Evolutionary conservation across 2,329 filamentous ascomycete species (phyloP).

Genomic region (Metarhizium humberi): DNA sequence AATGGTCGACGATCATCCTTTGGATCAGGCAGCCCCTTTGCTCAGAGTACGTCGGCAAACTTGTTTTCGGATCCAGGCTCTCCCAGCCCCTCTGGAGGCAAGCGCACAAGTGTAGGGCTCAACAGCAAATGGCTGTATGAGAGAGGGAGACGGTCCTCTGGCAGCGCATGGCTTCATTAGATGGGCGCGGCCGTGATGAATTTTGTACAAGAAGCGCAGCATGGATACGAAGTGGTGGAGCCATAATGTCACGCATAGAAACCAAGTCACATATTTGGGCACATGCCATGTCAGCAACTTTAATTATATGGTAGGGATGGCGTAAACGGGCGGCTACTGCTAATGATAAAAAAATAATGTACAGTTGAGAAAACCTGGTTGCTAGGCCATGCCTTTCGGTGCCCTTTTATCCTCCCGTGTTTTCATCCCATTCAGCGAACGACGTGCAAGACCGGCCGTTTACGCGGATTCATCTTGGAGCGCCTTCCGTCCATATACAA

Average conservation of each 20-base stretch:
- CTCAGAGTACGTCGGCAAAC: conserved; percentile 36
- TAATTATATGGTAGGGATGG: neutral
- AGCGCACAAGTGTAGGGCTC: conserved; percentile 64
- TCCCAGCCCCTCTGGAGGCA: conserved; percentile 57
- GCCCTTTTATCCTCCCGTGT: too few relatives aligned
- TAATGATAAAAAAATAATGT: neutral
- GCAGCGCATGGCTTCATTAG: conserved; percentile 30
- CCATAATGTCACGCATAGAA: neutral
- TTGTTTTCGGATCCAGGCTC: conserved; percentile 52
- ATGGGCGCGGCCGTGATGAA: neutral
- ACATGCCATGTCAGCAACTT: neutral
- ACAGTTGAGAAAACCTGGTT: too few relatives aligned
- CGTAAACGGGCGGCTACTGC: neutral
- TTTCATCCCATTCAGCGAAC: too few relatives aligned
- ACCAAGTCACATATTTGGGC: neutral
- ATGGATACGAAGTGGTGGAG: neutral
- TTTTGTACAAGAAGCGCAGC: neutral
- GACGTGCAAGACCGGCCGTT: too few relatives aligned
- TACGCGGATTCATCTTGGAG: too few relatives aligned
- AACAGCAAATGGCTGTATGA: conserved; percentile 97
- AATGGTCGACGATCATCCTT: conserved; percentile 52
- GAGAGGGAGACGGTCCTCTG: conserved; percentile 53
- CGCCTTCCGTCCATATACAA: too few relatives aligned
- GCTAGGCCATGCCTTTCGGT: too few relatives aligned
- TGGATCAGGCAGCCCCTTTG: conserved; percentile 45